Evolutionary conservation across 352 stramenopile genomes (phyloP), one percentile per base, ranked within the genome.

Genomic region (Phytophthora cryptogea): DNA sequence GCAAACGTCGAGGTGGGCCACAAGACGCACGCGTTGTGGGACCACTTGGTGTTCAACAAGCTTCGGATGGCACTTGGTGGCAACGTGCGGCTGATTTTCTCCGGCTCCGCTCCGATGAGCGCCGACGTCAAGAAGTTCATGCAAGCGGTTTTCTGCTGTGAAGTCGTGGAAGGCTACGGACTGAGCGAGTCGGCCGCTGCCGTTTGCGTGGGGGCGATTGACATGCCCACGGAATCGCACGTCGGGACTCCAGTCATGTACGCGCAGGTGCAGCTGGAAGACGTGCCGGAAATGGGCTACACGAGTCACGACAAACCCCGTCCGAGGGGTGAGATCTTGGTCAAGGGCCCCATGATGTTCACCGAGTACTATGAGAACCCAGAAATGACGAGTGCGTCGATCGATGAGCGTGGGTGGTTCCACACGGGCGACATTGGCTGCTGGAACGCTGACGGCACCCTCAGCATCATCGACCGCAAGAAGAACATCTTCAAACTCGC

Each of bases 251-350:
- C 94, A 0, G 72, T 86, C 36, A 74, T 78, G 40, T 89, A 83
- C 58, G 62, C 70, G 8, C 92, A 98, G 60, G 81, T 98, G 50
- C 89, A 94, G 20, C 81, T 98, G 8, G 83, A 91, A 33, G 89
- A 98, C 65, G 92, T 98, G 13, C 83, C 90, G 0, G 96, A 98
- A 56, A 98, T 99, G 96, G 90, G 90, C 54, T 99, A 99, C 74
- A 82, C 88, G 14, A 85, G 63, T 50, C 70, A 70, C 0, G 86
- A 96, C 59, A 67, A 71, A 43, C 72, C 70, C 14, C 68, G 62
- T 6, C 74, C 74, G n/a, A 62, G 77, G 10, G 76, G 76, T 20
- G 76, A 86, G 37, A 76, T 86, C 13, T 66, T 73, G 4, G 61
- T 81, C 6, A 87, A 72, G 26, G 92, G 91, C 14, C 70, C 72